phyloP scores from a whole-genome alignment of 345 rosid genomes.

The Boechera stricta region DNA sequence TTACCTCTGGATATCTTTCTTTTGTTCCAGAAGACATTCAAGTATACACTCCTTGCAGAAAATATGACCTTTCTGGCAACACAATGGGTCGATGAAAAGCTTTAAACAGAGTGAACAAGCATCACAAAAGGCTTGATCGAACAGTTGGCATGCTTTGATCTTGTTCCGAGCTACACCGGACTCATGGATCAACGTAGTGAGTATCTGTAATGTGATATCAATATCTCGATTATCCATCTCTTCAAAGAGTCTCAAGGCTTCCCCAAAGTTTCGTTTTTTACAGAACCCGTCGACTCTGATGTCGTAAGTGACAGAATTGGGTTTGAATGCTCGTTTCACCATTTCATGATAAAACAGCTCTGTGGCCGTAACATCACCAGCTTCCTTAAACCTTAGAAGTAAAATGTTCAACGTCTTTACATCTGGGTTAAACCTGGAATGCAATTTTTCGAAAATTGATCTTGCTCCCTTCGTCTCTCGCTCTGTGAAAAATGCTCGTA shows the following conservation, averaged over 20 bases:
- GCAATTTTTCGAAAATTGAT: too few relatives aligned
- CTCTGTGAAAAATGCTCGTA: too few relatives aligned
- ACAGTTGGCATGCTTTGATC: slow-evolving; percentile 63
- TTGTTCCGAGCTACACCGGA: slow-evolving; percentile 66
- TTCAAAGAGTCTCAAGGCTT: slow-evolving; percentile 72
- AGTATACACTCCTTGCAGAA: slow-evolving; percentile 46
- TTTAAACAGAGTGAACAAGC: slow-evolving; percentile 89
- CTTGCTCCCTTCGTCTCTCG: too few relatives aligned
- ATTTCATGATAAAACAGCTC: slow-evolving; percentile 86
- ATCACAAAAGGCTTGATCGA: slow-evolving; percentile 94
- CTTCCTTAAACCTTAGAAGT: slow-evolving; percentile 79
- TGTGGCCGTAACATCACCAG: slow-evolving; percentile 72
- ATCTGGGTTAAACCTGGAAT: too few relatives aligned
- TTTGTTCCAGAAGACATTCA: too few relatives aligned
- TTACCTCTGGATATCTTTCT: too few relatives aligned
- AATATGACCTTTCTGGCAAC: slow-evolving; percentile 88
- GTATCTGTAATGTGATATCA: slow-evolving; percentile 56
- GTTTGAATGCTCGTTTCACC: slow-evolving; percentile 70
- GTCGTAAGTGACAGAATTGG: slow-evolving; percentile 59
- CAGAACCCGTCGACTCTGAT: slow-evolving; percentile 85
- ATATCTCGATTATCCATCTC: slow-evolving; percentile 64
- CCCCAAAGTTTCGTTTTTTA: slow-evolving; percentile 64
- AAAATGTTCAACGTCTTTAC: too few relatives aligned
- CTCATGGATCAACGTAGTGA: slow-evolving; percentile 85
- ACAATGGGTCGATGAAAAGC: slow-evolving; percentile 81